A percentile compares a stretch with the other conserved stretches of the same genome.
Evolutionary conservation across 495 filamentous ascomycete species (phyloP).

Genomic region (Penicillium herquei): DNA sequence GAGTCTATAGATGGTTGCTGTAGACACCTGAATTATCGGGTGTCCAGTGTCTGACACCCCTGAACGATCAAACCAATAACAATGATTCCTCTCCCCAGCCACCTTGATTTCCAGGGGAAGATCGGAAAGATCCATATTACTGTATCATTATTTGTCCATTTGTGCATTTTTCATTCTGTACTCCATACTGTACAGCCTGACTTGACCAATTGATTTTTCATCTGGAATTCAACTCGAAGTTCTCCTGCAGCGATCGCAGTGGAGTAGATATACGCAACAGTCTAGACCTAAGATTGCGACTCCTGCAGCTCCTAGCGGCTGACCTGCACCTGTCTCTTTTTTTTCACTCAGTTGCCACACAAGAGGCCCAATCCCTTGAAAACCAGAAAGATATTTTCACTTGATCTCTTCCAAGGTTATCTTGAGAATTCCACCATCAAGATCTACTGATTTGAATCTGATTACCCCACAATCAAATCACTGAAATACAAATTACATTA

Average conservation of each 20-base stretch:
- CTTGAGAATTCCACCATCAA: too few relatives aligned
- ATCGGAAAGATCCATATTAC: not conserved
- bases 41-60: not conserved
- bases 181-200: not conserved
- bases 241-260: slow-evolving; percentile 20
- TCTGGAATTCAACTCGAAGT: slow-evolving; percentile 1
- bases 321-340: slow-evolving; percentile 21
- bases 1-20: too few relatives aligned
- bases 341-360: slow-evolving; percentile 2
- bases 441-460: not conserved
- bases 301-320: slow-evolving; percentile 34
- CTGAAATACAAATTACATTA: not conserved
- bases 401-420: not conserved
- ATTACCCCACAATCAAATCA: not conserved
- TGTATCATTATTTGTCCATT: not conserved
- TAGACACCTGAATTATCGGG: too few relatives aligned
- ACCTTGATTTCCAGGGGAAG: slow-evolving; percentile 9
- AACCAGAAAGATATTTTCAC: not conserved
- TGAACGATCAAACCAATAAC: not conserved
- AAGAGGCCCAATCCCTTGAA: not conserved
- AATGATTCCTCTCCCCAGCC: slow-evolving; percentile 7
- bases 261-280: slow-evolving; percentile 30
- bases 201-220: slow-evolving; percentile 1
- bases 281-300: slow-evolving; percentile 30
- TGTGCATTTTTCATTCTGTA: not conserved